phyloP scores from a whole-genome alignment of 139 green algal genomes.

The Tetradesmus lagerheimii region DNA sequence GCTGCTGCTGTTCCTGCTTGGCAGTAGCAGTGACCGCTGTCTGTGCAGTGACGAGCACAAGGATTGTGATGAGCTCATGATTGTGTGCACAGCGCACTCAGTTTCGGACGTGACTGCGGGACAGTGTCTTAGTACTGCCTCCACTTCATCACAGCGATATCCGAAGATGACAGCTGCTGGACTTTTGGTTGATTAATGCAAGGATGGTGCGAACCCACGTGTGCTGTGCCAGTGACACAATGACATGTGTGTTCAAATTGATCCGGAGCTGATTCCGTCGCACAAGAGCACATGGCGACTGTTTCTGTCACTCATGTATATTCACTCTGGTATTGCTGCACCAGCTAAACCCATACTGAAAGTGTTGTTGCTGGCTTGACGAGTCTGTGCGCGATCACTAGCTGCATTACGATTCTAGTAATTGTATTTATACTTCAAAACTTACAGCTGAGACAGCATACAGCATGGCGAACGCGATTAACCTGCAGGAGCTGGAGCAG shows the following conservation, averaged over 20 bases:
- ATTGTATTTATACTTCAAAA: background rate
- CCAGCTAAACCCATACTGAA: background rate
- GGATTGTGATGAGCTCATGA: background rate
- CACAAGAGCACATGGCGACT: too few species aligned
- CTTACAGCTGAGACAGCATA: background rate
- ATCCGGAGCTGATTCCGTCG: too few species aligned
- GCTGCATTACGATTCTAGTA: background rate
- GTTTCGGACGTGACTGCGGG: background rate
- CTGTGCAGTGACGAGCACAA: background rate
- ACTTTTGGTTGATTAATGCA: too few species aligned
- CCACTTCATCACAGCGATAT: too few species aligned
- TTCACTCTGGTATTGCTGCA: too few species aligned
- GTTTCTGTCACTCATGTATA: too few species aligned
- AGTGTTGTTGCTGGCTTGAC: background rate
- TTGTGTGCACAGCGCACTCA: background rate
- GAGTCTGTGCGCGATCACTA: background rate
- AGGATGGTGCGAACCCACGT: too few species aligned
- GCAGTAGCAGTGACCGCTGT: background rate
- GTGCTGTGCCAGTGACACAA: background rate
- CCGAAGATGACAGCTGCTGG: too few species aligned
- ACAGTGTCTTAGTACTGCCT: background rate
- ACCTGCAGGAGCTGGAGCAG: conserved; percentile 35
- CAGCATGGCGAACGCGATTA: conserved; percentile 39
- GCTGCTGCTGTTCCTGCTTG: conserved; percentile 10
- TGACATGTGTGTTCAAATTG: background rate